Percentiles rank a stretch among this genome's conserved stretches.
These are phyloP conservation scores for Xylariaceae sp. DNA, from an alignment of 2,329 filamentous ascomycete genomes.

Conservation along the genomic window DNA sequence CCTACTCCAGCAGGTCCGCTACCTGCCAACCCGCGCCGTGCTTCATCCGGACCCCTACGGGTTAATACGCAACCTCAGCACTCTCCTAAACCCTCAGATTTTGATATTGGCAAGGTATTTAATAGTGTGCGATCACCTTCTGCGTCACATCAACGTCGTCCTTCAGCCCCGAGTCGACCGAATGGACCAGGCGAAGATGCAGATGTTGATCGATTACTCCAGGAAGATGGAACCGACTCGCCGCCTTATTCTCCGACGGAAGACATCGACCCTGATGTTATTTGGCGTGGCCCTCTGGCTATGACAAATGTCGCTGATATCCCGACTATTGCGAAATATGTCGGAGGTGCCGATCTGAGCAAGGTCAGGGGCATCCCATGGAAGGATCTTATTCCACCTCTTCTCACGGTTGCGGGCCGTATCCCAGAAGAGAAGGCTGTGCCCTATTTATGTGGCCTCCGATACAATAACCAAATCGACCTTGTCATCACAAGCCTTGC, in stretches of 20 bases:
- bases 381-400: constrained; percentile 68
- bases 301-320: constrained; percentile 79
- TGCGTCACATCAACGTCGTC: constrained; percentile 40
- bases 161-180: constrained; percentile 42
- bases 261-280: constrained; percentile 63
- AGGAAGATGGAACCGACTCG: constrained; percentile 75
- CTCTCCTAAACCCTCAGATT: constrained; percentile 55
- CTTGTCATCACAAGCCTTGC: constrained; percentile 74
- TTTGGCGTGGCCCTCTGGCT: constrained; percentile 72
- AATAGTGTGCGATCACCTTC: constrained; percentile 75
- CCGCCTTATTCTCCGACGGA: constrained; percentile 82
- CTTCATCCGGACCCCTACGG: constrained; percentile 32
- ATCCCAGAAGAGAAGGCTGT: constrained; percentile 80
- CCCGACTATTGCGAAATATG: constrained; percentile 71
- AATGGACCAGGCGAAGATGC: constrained; percentile 68
- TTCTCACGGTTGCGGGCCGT: constrained; percentile 69
- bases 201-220: constrained; percentile 84
- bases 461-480: constrained; percentile 78
- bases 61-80: constrained; percentile 43
- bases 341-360: constrained; percentile 77
- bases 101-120: constrained; percentile 84
- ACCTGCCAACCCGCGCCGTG: constrained; percentile 14
- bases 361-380: constrained; percentile 52
- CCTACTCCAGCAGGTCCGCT: constrained; percentile 11
- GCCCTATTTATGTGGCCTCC: constrained; percentile 83